Evolutionary conservation across 2,329 filamentous ascomycete genomes (phyloP), one percentile per base, ranked within the genome.

Genomic region (Cladophialophora exuberans): DNA sequence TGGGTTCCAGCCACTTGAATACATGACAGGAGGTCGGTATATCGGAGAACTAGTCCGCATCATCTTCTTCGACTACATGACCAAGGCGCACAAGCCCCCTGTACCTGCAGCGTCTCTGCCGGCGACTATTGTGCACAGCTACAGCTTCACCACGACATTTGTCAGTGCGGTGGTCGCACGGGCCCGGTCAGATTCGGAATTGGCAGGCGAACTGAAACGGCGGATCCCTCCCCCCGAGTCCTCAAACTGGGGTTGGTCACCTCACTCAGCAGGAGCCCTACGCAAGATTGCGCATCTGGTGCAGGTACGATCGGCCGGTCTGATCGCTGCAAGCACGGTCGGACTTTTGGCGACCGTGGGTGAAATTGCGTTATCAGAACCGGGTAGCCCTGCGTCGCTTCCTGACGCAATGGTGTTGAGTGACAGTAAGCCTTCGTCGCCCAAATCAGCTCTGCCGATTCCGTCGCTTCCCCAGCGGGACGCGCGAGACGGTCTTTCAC

Each of bases 1-100:
- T 0, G 88, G 89, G 0, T 91, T 93, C 64, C 89, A 93, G 62
- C 88, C 89, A 0, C 81, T 93, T 17, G 89, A 94, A 67, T 93
- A 92, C 71, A 90, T 93, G 86, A 91, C 88, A 0, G 83, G 88
- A 2, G 88, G 88, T 2, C 79, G 88, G 35, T 92, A 92, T 67
- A 78, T 92, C 3, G 88, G 88, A 46, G 88, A 92, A 70, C 80
- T 92, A 9, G 85, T 87, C 20, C 83, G 88, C 22, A 76, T 91
- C 52, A 83, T 89, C 58, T 77, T 90, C 50, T 70, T 85, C 35
- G 85, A 89, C 65, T 86, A 88, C 64, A 70, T 87, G 64, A 79
- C 74, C 9, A 74, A 65, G 9, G 67, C 70, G 3, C 64, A 66
- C 43, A 57, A 57, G 22, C 64, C 78, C 5, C 67, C 69, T 1